Conservation (phyloP, 495 filamentous ascomycete species). For the Viridothelium virens region DNA sequence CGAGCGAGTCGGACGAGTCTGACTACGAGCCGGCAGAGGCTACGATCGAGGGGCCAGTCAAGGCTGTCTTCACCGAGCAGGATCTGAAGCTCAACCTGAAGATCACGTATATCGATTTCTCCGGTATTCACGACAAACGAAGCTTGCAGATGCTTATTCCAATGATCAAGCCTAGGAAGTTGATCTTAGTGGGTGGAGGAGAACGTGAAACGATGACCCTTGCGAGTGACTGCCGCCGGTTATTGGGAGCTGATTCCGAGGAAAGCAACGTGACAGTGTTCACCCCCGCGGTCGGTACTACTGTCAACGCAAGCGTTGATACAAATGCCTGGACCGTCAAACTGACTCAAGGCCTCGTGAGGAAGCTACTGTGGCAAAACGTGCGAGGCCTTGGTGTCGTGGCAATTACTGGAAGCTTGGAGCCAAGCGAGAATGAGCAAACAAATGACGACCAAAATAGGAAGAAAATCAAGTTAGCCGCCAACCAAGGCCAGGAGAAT, state of each 20-base stretch:
- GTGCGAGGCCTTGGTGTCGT: slow-evolving; percentile 83
- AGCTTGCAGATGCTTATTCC: slow-evolving; percentile 91
- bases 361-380: slow-evolving; percentile 86
- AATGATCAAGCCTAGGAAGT: slow-evolving; percentile 83
- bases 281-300: slow-evolving; percentile 62
- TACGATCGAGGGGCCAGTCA: slow-evolving; percentile 60
- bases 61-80: slow-evolving; percentile 54
- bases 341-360: slow-evolving; percentile 71
- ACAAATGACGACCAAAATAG: slow-evolving; percentile 55
- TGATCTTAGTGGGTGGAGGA: slow-evolving; percentile 79
- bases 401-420: slow-evolving; percentile 64
- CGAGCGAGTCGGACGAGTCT: slow-evolving; percentile 45
- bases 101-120: slow-evolving; percentile 83
- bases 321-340: slow-evolving; percentile 96
- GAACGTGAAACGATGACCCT: slow-evolving; percentile 67
- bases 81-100: slow-evolving; percentile 59
- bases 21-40: slow-evolving; percentile 45
- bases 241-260: slow-evolving; percentile 50
- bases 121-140: slow-evolving; percentile 85
- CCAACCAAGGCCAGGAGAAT: slow-evolving; percentile 35
- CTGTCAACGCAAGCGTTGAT: slow-evolving; percentile 86
- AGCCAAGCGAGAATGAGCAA: slow-evolving; percentile 30
- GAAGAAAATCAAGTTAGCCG: slow-evolving; percentile 47
- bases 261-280: slow-evolving; percentile 57
- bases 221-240: slow-evolving; percentile 70